Evolutionary conservation across 2,329 filamentous ascomycete genomes (phyloP).

Genomic region (Pseudogymnoascus sp.): DNA sequence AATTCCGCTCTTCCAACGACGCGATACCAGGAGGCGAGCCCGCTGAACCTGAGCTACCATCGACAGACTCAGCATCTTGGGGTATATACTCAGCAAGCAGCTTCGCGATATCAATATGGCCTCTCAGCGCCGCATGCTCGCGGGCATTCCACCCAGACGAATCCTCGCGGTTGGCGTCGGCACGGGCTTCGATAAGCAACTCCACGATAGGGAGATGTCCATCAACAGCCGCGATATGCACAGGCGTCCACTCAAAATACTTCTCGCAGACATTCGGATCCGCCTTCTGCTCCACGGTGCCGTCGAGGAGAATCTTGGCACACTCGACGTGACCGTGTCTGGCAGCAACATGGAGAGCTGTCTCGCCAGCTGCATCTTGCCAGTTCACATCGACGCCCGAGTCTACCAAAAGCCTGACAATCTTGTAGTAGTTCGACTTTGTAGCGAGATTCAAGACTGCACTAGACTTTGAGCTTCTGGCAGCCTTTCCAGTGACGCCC

Average conservation of each 20-base stretch:
- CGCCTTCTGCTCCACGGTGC: conserved; percentile 60
- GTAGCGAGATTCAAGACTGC: conserved; percentile 82
- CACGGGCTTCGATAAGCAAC: conserved; percentile 68
- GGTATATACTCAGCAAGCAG: conserved; percentile 45
- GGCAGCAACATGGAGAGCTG: conserved; percentile 83
- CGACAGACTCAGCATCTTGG: conserved; percentile 18
- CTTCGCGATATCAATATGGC: conserved; percentile 73
- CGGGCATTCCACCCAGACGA: conserved; percentile 89
- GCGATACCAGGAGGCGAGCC: conserved; percentile 43
- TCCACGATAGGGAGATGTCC: conserved; percentile 69
- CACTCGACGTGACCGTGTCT: conserved; percentile 80
- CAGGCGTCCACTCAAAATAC: conserved; percentile 87
- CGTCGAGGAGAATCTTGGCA: conserved; percentile 65
- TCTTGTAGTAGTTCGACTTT: conserved; percentile 75
- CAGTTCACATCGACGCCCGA: conserved; percentile 91
- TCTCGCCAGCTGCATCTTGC: conserved; percentile 83
- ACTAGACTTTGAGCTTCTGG: conserved; percentile 59
- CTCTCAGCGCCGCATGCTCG: conserved; percentile 85
- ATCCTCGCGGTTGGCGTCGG: conserved; percentile 66
- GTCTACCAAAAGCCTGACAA: conserved; percentile 80
- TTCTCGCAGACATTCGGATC: conserved; percentile 72
- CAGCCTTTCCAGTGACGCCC: conserved; percentile 39
- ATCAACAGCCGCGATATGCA: conserved; percentile 88
- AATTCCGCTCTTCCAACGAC: conserved; percentile 54
- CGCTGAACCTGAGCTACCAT: conserved; percentile 24